Evolutionary conservation across 202 grass and related monocot species (phyloP).

Genomic region (Hordeum pubiflorum): DNA sequence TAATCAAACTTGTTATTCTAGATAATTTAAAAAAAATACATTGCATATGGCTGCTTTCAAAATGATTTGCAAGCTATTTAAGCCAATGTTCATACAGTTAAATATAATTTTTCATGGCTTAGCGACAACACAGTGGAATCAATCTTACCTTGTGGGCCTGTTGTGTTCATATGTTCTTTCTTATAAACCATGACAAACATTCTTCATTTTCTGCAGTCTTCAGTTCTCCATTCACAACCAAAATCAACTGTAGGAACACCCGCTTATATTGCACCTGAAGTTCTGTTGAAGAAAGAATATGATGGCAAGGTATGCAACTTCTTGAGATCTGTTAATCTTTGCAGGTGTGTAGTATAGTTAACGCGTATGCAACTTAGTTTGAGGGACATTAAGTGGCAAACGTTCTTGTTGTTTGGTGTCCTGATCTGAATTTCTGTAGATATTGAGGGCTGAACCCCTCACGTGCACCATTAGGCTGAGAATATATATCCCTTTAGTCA

Average conservation of each 20-base stretch:
- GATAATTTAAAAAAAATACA: not conserved
- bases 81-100: not conserved
- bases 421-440: not conserved
- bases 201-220: slow-evolving; percentile 60
- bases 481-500: not conserved
- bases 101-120: slow-evolving; percentile 1
- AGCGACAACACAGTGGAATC: not conserved
- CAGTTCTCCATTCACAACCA: slow-evolving; percentile 96
- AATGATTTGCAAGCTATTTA: not conserved
- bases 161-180: slow-evolving; percentile 10
- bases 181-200: not conserved
- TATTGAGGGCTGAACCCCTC: not conserved
- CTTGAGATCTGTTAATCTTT: not conserved
- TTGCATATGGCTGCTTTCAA: not conserved
- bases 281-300: slow-evolving; percentile 98
- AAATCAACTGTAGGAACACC: slow-evolving; percentile 97
- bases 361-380: not conserved
- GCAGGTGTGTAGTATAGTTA: not conserved
- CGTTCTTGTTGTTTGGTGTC: not conserved
- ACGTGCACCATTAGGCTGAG: not conserved
- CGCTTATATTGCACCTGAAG: slow-evolving; percentile 99
- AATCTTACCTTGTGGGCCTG: not conserved
- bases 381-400: slow-evolving; percentile 5
- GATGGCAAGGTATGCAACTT: slow-evolving; percentile 80
- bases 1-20: not conserved